phyloP scores from a whole-genome alignment of 257 asterid genomes.

The Ilex aquifolium region DNA sequence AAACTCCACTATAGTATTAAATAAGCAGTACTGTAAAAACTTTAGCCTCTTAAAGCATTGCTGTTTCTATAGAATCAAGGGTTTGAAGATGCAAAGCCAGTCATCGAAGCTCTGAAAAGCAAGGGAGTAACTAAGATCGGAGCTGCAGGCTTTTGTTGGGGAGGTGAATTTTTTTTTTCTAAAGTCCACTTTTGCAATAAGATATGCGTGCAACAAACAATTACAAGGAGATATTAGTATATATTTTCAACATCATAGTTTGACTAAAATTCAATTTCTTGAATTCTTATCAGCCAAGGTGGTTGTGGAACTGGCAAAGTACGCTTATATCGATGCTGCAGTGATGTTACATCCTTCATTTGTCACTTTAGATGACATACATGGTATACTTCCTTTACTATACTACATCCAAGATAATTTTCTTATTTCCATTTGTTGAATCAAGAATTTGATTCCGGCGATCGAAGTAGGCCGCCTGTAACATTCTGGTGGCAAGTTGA shows the following conservation, averaged over 20 bases:
- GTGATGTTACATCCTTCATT: constrained; percentile 63
- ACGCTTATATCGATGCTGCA: constrained; percentile 45
- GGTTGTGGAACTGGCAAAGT: constrained; percentile 50
- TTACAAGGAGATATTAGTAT: not conserved
- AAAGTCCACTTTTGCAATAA: not conserved
- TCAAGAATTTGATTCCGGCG: too few species aligned
- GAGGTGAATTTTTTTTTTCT: constrained; percentile 28
- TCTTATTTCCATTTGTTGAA: too few species aligned
- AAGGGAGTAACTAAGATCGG: constrained; percentile 52
- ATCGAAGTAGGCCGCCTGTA: too few species aligned
- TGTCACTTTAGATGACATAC: constrained; percentile 45
- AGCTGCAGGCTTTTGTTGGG: constrained; percentile 74
- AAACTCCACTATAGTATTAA: not conserved
- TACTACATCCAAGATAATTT: not conserved
- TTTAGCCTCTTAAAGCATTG: not conserved
- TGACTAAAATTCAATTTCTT: not conserved
- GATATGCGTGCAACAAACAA: not conserved
- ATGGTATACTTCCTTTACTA: constrained; percentile 24
- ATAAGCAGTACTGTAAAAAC: not conserved
- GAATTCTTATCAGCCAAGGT: constrained; percentile 47
- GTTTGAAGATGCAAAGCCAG: constrained; percentile 50
- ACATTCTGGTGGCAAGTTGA: too few species aligned
- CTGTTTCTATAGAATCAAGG: constrained; percentile 37
- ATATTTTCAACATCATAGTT: not conserved
- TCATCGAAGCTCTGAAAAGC: constrained; percentile 53